A percentile compares a stretch with the other conserved stretches of the same genome.
Conservation (phyloP, 2,329 filamentous ascomycete genomes). For the Xylaria sp. region DNA sequence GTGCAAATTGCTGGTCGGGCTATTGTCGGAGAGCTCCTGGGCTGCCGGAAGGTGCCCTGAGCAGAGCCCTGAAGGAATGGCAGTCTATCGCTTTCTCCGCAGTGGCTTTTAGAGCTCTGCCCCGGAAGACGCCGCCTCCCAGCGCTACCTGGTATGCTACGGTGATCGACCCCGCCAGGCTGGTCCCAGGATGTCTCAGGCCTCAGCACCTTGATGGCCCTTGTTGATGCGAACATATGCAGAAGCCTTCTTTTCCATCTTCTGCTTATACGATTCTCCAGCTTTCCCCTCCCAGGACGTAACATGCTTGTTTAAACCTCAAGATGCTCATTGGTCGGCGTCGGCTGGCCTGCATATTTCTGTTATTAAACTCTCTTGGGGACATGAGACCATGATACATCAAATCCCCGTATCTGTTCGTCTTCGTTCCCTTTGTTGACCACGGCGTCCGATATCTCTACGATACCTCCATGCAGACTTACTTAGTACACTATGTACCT, state of each 20-base stretch:
- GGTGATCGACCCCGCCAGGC: not conserved
- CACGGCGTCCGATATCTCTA: constrained; percentile 3
- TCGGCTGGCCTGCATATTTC: not conserved
- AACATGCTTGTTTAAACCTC: not conserved
- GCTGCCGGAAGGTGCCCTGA: constrained; percentile 22
- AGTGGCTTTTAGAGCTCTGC: constrained; percentile 25
- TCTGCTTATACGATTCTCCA: not conserved
- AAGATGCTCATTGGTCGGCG: constrained; percentile 22
- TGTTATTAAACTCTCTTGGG: constrained; percentile 3
- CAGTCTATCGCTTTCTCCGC: constrained; percentile 28
- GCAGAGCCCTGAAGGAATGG: constrained; percentile 7
- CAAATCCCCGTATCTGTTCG: constrained; percentile 6
- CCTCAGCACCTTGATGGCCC: not conserved
- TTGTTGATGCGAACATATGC: constrained; percentile 19
- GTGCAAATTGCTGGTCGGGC: not conserved
- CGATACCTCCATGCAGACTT: not conserved
- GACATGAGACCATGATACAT: not conserved
- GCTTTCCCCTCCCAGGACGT: not conserved
- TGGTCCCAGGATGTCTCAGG: not conserved
- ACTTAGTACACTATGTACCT: not conserved
- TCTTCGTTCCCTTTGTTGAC: not conserved
- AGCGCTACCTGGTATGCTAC: constrained; percentile 4
- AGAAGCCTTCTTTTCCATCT: constrained; percentile 24
- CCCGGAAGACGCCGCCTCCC: constrained; percentile 44
- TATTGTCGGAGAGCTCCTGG: constrained; percentile 38